phyloP scores from a whole-genome alignment of 192 early-diverging fungal genomes.

The Podila epicladia region DNA sequence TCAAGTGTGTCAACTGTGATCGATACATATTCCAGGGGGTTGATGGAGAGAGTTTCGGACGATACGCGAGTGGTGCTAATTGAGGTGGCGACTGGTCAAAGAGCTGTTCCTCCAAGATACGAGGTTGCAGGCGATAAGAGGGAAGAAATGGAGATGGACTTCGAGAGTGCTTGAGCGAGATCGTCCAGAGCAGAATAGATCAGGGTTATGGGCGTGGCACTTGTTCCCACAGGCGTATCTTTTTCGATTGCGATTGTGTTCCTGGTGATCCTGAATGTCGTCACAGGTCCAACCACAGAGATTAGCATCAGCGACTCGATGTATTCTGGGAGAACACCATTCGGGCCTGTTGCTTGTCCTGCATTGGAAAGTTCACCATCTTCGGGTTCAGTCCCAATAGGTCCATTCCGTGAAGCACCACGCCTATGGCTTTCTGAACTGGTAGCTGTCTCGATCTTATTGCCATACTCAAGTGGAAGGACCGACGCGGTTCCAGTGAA shows the following conservation, averaged over 20 bases:
- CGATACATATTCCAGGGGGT: neutral
- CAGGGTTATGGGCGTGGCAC: neutral
- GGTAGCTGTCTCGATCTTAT: neutral
- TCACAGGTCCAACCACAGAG: too few species aligned
- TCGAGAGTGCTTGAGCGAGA: neutral
- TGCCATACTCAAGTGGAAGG: conserved; percentile 20
- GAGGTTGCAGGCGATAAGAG: neutral
- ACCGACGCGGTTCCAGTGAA: conserved; percentile 8
- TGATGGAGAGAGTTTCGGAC: neutral
- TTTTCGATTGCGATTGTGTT: neutral
- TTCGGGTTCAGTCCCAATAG: too few species aligned
- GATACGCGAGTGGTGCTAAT: conserved; percentile 1
- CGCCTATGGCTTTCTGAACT: too few species aligned
- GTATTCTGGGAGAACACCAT: too few species aligned
- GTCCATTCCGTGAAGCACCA: too few species aligned
- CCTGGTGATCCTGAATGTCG: neutral
- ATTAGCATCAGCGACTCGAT: neutral
- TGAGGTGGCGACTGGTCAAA: neutral
- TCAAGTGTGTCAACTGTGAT: conserved; percentile 16
- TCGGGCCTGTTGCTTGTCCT: too few species aligned
- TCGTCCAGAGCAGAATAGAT: conserved; percentile 6
- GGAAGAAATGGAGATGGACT: too few species aligned
- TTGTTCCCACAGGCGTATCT: neutral
- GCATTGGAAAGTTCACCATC: too few species aligned
- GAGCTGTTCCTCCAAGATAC: neutral